phyloP scores from a whole-genome alignment of 257 asterid genomes.

The Ophiorrhiza pumila region DNA sequence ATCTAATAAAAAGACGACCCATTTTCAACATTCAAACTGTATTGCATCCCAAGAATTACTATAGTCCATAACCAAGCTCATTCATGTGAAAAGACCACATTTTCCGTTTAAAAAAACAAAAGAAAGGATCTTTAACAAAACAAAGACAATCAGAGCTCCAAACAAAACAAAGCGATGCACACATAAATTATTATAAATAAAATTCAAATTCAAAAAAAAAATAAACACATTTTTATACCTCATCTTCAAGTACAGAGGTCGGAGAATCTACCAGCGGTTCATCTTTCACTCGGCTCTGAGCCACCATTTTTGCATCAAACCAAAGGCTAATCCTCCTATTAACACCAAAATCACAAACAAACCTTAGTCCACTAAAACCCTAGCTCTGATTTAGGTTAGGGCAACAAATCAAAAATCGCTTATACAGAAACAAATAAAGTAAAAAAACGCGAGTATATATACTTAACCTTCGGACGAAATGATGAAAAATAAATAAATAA shows the following conservation, averaged over 20 bases:
- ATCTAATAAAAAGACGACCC: neutral
- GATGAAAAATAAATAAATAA: neutral
- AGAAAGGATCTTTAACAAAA: neutral
- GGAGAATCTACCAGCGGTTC: constrained; percentile 74
- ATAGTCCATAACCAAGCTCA: neutral
- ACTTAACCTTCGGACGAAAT: neutral
- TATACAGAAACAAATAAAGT: neutral
- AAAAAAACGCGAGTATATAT: neutral
- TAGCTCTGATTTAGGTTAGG: neutral
- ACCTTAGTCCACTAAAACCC: constrained; percentile 9
- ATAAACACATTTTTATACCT: constrained; percentile 33
- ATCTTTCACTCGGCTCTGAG: constrained; percentile 52
- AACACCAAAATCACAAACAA: constrained; percentile 10
- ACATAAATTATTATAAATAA: neutral
- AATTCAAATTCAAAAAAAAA: neutral
- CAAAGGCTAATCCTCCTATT: constrained; percentile 15
- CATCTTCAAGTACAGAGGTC: constrained; percentile 93
- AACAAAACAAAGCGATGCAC: neutral
- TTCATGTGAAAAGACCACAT: neutral
- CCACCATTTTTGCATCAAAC: constrained; percentile 37
- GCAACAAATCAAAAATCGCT: neutral
- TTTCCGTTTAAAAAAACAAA: neutral
- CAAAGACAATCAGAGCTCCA: neutral
- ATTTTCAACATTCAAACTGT: neutral
- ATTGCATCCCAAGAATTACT: neutral